A percentile compares a stretch with the other conserved stretches of the same genome.
Conservation (phyloP, 768 basidiomycete genomes). For the Panellus pusillus region DNA sequence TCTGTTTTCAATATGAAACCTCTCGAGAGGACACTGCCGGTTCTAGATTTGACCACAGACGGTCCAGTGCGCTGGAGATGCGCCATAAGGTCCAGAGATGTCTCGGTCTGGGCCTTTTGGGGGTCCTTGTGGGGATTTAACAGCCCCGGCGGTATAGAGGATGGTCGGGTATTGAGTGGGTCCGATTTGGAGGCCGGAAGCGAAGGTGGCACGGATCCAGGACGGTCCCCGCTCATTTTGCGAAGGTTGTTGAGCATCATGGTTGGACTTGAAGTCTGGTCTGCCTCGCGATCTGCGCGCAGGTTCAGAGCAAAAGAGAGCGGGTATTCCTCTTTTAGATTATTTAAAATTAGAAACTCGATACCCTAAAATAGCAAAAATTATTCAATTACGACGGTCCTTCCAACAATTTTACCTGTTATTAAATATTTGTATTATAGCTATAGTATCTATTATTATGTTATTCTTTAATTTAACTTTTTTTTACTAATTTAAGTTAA, state of each 20-base stretch:
- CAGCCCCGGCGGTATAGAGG: conserved; percentile 24
- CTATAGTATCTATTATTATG: no score
- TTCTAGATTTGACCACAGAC: conserved; percentile 78
- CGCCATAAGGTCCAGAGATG: conserved; percentile 59
- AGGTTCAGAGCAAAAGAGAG: not conserved
- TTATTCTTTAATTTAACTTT: no score
- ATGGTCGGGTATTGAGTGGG: conserved; percentile 22
- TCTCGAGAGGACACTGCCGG: conserved; percentile 80
- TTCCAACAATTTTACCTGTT: no score
- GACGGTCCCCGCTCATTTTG: conserved; percentile 13
- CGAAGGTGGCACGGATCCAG: conserved; percentile 18
- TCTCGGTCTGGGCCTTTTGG: conserved; percentile 12
- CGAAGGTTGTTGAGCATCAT: conserved; percentile 24
- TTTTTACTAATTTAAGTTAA: no score
- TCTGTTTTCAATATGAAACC: conserved; percentile 97
- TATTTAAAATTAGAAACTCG: no score
- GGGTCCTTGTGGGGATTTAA: conserved; percentile 2
- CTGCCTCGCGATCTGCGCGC: conserved; percentile 5
- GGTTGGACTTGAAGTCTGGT: not conserved
- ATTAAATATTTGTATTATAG: no score
- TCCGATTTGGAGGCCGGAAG: conserved; percentile 18
- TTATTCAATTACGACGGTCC: no score
- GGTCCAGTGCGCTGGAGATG: conserved; percentile 65
- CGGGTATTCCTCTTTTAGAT: no score
- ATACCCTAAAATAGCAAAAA: no score